Base-by-base conservation (phyloP, 129 eudicot species). In the Erigeron canadensis region DNA sequence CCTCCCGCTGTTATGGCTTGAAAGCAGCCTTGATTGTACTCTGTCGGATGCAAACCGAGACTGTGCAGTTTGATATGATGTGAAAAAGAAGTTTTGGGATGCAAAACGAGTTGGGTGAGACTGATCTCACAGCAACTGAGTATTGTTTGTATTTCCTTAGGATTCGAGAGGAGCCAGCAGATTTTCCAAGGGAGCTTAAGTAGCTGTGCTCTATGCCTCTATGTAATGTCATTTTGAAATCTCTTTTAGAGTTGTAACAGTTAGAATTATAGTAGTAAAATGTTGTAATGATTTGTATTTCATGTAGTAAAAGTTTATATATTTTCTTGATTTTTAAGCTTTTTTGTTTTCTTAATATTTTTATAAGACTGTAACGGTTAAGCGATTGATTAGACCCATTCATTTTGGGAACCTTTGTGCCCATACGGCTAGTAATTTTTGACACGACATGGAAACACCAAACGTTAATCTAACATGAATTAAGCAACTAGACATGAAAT, bases 271-370 rank as follows among this genome's bases (percentile, higher is more conserved):
- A 23, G 76, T 62, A 61, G 77, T 63, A 54, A 28, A 28, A 70
- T 77, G 76, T 41, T 70, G 71, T 77, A 77, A 77, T 77, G 81
- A 61, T 69, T 60, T 77, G 76, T 77, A 76, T 69, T 48, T 60
- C 63, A 38, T 76, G 75, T 60, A 60, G 69, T 47, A 34, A 55
- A 50, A 72, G 55, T 70, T 57, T 37, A 75, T 75, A 17, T 75
- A 67, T 67, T 67, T 45, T 67, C 15, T 1, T 61, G 41, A 60
- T 73, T 10, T 61, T 16, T 23, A 70, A 37, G 63, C 74, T 71
- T 18, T 18, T 67, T 60, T n/a, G n/a, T 47, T 23, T 67, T 28
- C 34, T 28, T 28, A 3, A 28, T 28, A 0, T 28, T 28, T 0
- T 0, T 28, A 1, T 28, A 28, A 28, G 34, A 28, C 34, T 28